Evolutionary conservation across 2,329 filamentous ascomycete species (phyloP).

Genomic region (Beauveria bassiana): DNA sequence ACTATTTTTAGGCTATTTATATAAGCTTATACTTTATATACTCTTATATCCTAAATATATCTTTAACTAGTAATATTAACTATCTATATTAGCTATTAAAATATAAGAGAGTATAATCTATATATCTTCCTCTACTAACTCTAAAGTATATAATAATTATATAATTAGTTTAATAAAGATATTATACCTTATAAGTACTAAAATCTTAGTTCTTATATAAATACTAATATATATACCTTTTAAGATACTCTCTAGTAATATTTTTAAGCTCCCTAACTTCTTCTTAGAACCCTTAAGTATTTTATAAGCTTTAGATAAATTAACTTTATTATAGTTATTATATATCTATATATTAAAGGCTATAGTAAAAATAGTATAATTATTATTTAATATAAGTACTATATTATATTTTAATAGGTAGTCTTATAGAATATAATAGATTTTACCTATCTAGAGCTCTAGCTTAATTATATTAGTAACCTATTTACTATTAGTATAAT

Average conservation of each 20-base stretch:
- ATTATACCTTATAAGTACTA: not conserved
- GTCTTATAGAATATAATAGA: not conserved
- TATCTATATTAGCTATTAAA: too few species aligned
- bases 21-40: not conserved
- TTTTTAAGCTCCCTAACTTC: not conserved
- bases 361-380: not conserved
- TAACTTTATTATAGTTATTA: not conserved
- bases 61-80: too few species aligned
- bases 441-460: not conserved
- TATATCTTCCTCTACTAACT: not conserved
- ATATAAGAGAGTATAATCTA: not conserved
- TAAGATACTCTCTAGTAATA: not conserved
- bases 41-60: too few species aligned
- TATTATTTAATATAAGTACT: not conserved
- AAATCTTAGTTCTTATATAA: not conserved
- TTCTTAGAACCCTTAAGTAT: not conserved
- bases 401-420: not conserved
- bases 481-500: not conserved
- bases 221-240: not conserved
- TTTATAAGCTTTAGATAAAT: not conserved
- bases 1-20: not conserved
- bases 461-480: not conserved
- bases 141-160: not conserved
- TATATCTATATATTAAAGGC: not conserved
- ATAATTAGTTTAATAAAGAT: not conserved